Evolutionary conservation across 2,329 filamentous ascomycete genomes (phyloP), one percentile per base, ranked within the genome.

Genomic region (Lachnellula occidentalis): DNA sequence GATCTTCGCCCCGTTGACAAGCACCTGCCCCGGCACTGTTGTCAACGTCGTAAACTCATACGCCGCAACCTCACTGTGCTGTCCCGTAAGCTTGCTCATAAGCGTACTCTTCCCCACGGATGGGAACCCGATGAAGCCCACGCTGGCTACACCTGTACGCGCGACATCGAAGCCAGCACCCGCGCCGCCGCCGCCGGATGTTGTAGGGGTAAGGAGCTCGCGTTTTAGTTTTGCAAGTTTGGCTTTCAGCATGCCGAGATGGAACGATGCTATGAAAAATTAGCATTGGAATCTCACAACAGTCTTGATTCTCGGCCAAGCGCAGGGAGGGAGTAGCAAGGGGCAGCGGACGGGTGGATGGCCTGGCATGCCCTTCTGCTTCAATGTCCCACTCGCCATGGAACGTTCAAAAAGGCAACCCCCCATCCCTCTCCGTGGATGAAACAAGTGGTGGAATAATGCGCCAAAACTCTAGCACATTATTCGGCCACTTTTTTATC

Each of bases 31-130:
- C 42, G 94, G 94, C 48, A 99, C 94, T 45, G 92, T 96, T 36
- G 94, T 99, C 71, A 99, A 80, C 52, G 94, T 99, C 62, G 94
- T 99, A 77, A 99, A 99, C 72, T 99, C 94, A 74, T 99, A 99
- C 50, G 92, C 94, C 17, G 94, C 94, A 53, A 85, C 92, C 78
- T 99, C 94, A 2, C 92, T 97, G 71, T 99, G 92, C 74, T 96
- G 92, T 50, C 94, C 94, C 43, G 94, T 99, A 70, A 99, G 76
- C 68, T 79, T 85, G 70, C 86, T 96, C 92, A 99, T 96, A 66
- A 99, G 79, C 49, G 94, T 99, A 81, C 90, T 96, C 77, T 99
- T 99, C 58, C 94, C 94, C 59, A 99, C 94, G 1, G 94, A 99
- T 1, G 94, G 94, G 69, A 99, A 99, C 34, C 94, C 94, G 69